Base-by-base conservation (phyloP, 148 eudicot species). In the Cornus kousa region DNA sequence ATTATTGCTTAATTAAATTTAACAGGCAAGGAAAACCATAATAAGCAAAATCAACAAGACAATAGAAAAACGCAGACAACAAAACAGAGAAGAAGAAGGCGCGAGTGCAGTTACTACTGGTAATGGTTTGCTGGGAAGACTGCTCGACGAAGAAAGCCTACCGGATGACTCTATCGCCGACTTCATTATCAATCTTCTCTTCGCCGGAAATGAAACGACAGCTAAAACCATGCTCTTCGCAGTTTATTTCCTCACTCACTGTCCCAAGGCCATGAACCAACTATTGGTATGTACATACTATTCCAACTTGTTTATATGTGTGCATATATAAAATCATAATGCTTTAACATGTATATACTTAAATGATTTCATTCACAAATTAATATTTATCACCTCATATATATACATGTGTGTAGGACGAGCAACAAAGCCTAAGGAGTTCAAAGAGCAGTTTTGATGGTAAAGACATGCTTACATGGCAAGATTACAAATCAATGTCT, bases 171-270 rank as follows among this genome's bases (percentile, higher is more conserved):
- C 83, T 3, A 68, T 86, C 60, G 83, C 89, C 0, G 91, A 88
- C 81, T 88, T 88, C 59, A 80, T 86, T 1, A 88, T 88, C 22
- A 88, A 88, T 75, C 91, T 88, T 66, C 79, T 88, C 13, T 88
- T 88, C 75, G 91, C 91, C 31, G 91, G 91, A 65, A 88, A 88
- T 70, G 91, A 88, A 80, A 88, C 91, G 0, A 86, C 91, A 1
- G 81, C 91, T 35, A 88, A 88, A 78, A 88, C 91, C 72, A 88
- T 88, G 91, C 86, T 87, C 23, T 88, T 88, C 68, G 87, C 91
- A 66, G 79, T 88, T 69, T 88, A 86, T 68, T 88, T 80, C 83
- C 87, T 88, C 85, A 84, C 88, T 32, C 87, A 73, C 19, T 84
- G 83, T 53, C 89, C 91, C 16, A 70, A 35, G 28, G 91, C 91